These are phyloP conservation scores for Puccinia novopanici DNA, from an alignment of 1,284 basidiomycete species.

Conservation along the genomic window DNA sequence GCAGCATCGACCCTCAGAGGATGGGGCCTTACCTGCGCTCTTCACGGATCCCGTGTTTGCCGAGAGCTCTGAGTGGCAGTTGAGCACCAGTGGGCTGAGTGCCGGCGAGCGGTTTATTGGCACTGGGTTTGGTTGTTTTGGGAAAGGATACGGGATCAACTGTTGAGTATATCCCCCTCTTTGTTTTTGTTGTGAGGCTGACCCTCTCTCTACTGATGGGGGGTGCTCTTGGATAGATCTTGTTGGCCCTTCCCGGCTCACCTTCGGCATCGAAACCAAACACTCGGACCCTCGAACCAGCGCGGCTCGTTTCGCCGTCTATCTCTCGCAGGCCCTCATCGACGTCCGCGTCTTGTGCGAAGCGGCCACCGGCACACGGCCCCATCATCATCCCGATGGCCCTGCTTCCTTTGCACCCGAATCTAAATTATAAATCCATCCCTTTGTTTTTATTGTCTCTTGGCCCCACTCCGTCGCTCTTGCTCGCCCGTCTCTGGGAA, in stretches of 20 bases:
- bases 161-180: slow-evolving; percentile 65
- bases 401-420: not conserved
- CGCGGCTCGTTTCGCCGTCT: slow-evolving; percentile 70
- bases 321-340: slow-evolving; percentile 69
- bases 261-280: slow-evolving; percentile 95
- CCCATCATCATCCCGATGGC: too few relatives aligned
- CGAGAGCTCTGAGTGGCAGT: slow-evolving; percentile 79
- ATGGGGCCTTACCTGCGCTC: slow-evolving; percentile 51
- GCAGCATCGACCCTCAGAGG: slow-evolving; percentile 37
- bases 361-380: slow-evolving; percentile 37
- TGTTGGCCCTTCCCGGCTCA: slow-evolving; percentile 75
- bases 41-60: slow-evolving; percentile 71
- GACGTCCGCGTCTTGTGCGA: slow-evolving; percentile 72
- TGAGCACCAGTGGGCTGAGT: slow-evolving; percentile 87
- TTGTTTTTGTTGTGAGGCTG: too few relatives aligned
- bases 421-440: slow-evolving; percentile 12
- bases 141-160: slow-evolving; percentile 86
- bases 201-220: too few relatives aligned
- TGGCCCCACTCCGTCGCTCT: too few relatives aligned
- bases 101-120: slow-evolving; percentile 84
- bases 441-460: not conserved
- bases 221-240: slow-evolving; percentile 72
- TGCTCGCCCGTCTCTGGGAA: too few relatives aligned
- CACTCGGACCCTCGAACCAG: slow-evolving; percentile 71
- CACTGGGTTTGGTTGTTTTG: slow-evolving; percentile 69